phyloP scores from a whole-genome alignment of 176 grass and related monocot species.

The Alopecurus myosuroides region DNA sequence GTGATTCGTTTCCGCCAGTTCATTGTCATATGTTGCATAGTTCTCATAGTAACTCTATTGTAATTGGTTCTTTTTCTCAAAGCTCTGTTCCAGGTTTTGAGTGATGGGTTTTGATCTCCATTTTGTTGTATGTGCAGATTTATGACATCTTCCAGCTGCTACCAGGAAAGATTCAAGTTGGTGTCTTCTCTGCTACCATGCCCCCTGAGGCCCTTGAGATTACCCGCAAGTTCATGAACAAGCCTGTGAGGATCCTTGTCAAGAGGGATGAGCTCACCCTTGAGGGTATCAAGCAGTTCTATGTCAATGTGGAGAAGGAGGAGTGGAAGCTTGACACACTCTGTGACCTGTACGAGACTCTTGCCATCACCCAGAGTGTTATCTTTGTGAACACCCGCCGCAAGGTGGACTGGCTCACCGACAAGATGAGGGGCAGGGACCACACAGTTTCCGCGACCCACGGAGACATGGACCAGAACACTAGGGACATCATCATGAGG shows the following conservation, averaged over 20 bases:
- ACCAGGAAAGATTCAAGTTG: conserved; percentile 77
- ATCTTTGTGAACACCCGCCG: conserved; percentile 93
- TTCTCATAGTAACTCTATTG: background rate
- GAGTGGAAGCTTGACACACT: conserved; percentile 96
- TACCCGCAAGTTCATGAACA: conserved; percentile 95
- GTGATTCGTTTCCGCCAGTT: background rate
- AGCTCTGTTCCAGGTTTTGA: background rate
- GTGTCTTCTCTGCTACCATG: conserved; percentile 92
- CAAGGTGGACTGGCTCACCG: conserved; percentile 92
- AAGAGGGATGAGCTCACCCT: conserved; percentile 95
- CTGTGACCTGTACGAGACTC: conserved; percentile 83
- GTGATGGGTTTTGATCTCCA: background rate
- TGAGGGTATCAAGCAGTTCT: conserved; percentile 95
- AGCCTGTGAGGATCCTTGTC: conserved; percentile 90
- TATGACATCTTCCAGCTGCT: conserved; percentile 96
- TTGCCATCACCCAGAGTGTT: conserved; percentile 89
- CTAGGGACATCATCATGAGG: conserved; percentile 91
- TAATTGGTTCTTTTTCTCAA: background rate
- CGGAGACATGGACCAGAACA: conserved; percentile 95
- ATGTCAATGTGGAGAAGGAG: conserved; percentile 89
- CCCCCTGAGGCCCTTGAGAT: conserved; percentile 89
- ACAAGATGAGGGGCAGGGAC: conserved; percentile 91
- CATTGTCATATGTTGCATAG: background rate
- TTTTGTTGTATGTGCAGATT: conserved; percentile 46
- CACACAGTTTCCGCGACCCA: conserved; percentile 89